Evolutionary conservation across 164 flowering plant genomes (phyloP).

Genomic region (Malania oleifera): DNA sequence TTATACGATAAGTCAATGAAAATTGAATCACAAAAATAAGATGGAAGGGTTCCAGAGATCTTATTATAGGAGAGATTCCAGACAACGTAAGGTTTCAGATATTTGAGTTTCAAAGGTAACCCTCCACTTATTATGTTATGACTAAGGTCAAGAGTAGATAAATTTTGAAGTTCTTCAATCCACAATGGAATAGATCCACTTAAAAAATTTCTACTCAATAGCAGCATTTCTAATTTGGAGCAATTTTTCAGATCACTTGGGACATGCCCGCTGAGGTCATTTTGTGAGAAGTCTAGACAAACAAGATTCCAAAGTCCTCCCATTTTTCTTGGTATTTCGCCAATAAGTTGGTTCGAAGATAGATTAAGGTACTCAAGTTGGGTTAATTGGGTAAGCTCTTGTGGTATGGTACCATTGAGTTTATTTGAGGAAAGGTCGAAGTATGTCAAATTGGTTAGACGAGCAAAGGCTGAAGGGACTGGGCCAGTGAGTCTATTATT

Average conservation of each 20-base stretch:
- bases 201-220: neutral
- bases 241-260: neutral
- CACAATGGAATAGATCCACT: neutral
- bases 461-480: neutral
- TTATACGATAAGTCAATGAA: neutral
- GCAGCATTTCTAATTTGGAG: neutral
- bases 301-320: neutral
- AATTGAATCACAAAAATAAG: neutral
- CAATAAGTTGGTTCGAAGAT: neutral
- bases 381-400: no score
- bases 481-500: constrained; percentile 5
- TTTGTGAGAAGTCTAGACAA: no score
- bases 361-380: neutral
- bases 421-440: no score
- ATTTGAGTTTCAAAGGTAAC: neutral
- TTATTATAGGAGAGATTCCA: constrained; percentile 4
- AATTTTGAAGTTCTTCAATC: neutral
- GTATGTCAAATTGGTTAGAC: neutral
- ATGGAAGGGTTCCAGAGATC: constrained; percentile 2
- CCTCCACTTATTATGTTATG: neutral
- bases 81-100: neutral
- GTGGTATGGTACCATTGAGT: no score
- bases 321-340: neutral
- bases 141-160: neutral
- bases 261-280: neutral